Evolutionary conservation across 2,329 filamentous ascomycete genomes (phyloP), one percentile per base, ranked within the genome.

Genomic region (Coniosporium tulheliwenetii): DNA sequence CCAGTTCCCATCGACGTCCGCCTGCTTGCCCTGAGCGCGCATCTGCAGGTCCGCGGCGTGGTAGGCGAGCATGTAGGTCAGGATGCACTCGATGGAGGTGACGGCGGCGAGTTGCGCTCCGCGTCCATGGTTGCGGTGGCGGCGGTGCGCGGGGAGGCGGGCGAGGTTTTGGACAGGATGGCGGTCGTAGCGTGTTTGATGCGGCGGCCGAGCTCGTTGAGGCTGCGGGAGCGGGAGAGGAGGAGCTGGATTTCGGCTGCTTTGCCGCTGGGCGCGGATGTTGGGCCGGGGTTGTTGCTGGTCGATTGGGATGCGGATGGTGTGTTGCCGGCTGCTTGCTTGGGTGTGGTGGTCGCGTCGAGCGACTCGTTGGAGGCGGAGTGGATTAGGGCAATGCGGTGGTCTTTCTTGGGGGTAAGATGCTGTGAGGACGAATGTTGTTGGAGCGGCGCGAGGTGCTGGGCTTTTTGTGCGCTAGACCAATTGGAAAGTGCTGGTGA

Each of bases 181-280:
- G 58, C 60, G 34, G 59, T 54, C 2, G 59, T 57, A 38, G 63
- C 58, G 40, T 67, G 64, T 50, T 69, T 69, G n/a, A 69, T 51
- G 1, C 61, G 55, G 7, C 62, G 59, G 8, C 65, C 65, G 40
- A 64, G 54, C 3, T 49, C 52, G 32, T 59, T 56, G 8, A 13
- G 36, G 39, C 41, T 41, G 38, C 40, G 44, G 36, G 42, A 40
- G 36, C 45, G 42, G 31, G 43, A 34, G 26, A 32, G 39, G 36
- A 33, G 32, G 14, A 19, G 15, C 36, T 39, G 16, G 46, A 47
- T 35, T 47, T 50, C 10, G 44, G 35, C 12, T 46, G 46, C 9
- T 37, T 35, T 19, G 30, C 33, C 19, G 19, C 7, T 26, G 19
- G 19, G 19, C 7, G 19, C 19, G 7, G 19, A 26, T 12, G 30